Evolutionary conservation across 169 alveolate genomes (phyloP), one percentile per base, ranked within the genome.

Genomic region (Babesia microti): DNA sequence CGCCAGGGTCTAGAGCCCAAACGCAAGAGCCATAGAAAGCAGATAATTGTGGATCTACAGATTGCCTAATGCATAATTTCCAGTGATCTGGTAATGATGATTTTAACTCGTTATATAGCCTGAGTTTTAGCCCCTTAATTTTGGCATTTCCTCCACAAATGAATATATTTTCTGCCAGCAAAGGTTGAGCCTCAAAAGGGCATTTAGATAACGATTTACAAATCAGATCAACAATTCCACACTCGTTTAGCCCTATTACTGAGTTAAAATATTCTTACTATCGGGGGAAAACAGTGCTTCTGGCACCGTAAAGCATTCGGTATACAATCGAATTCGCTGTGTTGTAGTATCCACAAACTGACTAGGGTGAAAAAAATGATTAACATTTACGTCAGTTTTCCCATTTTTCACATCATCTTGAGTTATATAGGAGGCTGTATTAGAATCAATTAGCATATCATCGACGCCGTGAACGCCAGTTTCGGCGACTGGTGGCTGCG

Each of bases 141-240:
- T 46, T 65, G 26, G 71, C 49, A 53, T 49, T 55, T 19, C 76
- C 76, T 1, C 76, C 76, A 9, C 65, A 45, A 9, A 65, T 30
- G 33, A 65, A 55, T 12, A 65, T 36, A 39, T 65, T 65, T 5
- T 24, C 41, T 7, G 76, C 61, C 17, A 65, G 49, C n/a, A 42
- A 37, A 15, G 43, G 52, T 33, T 65, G 76, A 24, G 55, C 17
- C 18, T 40, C 12, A 19, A 24, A 33, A 19, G 76, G 76, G 9
- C 59, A 34, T 22, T 54, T 55, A 14, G 66, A 40, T 6, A 65
- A 36, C 24, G 56, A 54, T 4, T 70, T 36, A 27, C 39, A 50
- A 14, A 36, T 70, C 32, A 65, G 49, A 37, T 65, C 76, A 9
- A 49, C 71, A 4, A 65, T 55, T n/a, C 76, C 76, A 39, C 76